Base-by-base conservation (phyloP, 2,329 filamentous ascomycete species). In the Exophiala oligosperma region DNA sequence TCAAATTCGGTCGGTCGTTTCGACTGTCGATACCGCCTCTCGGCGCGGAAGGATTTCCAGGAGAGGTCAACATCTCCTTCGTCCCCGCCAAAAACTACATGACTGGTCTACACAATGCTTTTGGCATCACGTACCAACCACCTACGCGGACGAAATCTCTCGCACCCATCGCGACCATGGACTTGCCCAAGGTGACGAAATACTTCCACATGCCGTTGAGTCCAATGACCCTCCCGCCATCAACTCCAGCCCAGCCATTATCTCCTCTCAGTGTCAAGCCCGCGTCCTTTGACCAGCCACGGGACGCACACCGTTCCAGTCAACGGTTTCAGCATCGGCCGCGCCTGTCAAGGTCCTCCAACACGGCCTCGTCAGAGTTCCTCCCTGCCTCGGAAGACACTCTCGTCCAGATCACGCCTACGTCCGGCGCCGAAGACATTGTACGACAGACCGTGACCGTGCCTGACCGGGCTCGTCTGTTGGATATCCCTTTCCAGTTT, bases 51-150 rank as follows among this genome's bases (percentile, higher is more conserved):
- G 85, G 83, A 4, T 73, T 77, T 12, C 75, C 79, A 7, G 88
- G 88, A 17, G 86, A 91, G 73, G 79, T 90, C n/a, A 90, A 87
- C 0, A 77, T 91, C n/a, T 78, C 86, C 1, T 85, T 85, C 69
- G 80, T 91, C 29, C 76, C 82, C 0, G 83, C 86, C 53, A 84
- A 82, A 67, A 72, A 77, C 49, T 85, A 89, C 66, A 66, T 86
- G 3, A 83, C 81, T 6, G 81, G 82, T 2, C 67, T 88, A 0
- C 86, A 89, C 68, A 83, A 84, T 57, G 87, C 86, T 9, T 81
- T 91, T 62, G 87, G 84, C 12, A 88, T 91, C 64, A 91, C 88
- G 1, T 91, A 91, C 69, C 81, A 82, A 17, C 81, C 87, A 21
- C 84, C 87, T 4, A 67, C 67, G 9, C 55, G 54, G 43, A 64